Evolutionary conservation across 1,284 basidiomycete species (phyloP).

Genomic region (Meira nashicola): DNA sequence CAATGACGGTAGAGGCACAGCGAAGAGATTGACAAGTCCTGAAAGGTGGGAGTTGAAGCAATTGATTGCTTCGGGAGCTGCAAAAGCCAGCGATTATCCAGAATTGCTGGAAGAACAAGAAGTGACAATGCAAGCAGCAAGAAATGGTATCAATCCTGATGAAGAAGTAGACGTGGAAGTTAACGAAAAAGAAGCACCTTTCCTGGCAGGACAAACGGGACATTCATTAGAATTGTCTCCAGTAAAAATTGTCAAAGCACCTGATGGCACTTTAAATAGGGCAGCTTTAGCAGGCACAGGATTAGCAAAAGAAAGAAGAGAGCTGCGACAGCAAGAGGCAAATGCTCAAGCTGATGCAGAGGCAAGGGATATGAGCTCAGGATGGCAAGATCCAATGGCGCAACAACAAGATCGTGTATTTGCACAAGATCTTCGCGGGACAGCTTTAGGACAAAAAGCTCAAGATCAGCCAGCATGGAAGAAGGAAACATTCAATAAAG

Average conservation of each 20-base stretch:
- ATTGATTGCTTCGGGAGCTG: slow-evolving; percentile 88
- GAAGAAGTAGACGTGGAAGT: slow-evolving; percentile 91
- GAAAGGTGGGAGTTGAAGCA: slow-evolving; percentile 99
- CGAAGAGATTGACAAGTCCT: slow-evolving; percentile 87
- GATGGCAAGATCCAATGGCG: slow-evolving; percentile 98
- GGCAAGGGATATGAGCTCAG: slow-evolving; percentile 83
- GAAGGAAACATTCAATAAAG: slow-evolving; percentile 87
- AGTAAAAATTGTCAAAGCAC: slow-evolving; percentile 78
- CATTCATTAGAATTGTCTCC: slow-evolving; percentile 90
- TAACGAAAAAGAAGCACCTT: slow-evolving; percentile 91
- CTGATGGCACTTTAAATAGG: slow-evolving; percentile 67
- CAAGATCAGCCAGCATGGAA: slow-evolving; percentile 85
- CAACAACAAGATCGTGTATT: slow-evolving; percentile 78
- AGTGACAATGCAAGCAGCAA: slow-evolving; percentile 34
- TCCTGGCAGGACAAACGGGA: slow-evolving; percentile 92
- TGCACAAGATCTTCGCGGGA: slow-evolving; percentile 76
- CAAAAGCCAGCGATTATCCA: slow-evolving; percentile 89
- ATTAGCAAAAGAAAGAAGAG: slow-evolving; percentile 87
- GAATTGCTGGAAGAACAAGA: slow-evolving; percentile 71
- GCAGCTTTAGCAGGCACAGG: slow-evolving; percentile 89
- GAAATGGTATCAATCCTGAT: slow-evolving; percentile 34
- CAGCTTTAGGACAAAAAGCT: slow-evolving; percentile 68
- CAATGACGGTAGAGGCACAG: slow-evolving; percentile 52
- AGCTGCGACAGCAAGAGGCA: slow-evolving; percentile 85
- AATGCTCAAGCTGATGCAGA: slow-evolving; percentile 93